Evolutionary conservation across 305 asterid genomes (phyloP).

Genomic region (Solanum hybrid): DNA sequence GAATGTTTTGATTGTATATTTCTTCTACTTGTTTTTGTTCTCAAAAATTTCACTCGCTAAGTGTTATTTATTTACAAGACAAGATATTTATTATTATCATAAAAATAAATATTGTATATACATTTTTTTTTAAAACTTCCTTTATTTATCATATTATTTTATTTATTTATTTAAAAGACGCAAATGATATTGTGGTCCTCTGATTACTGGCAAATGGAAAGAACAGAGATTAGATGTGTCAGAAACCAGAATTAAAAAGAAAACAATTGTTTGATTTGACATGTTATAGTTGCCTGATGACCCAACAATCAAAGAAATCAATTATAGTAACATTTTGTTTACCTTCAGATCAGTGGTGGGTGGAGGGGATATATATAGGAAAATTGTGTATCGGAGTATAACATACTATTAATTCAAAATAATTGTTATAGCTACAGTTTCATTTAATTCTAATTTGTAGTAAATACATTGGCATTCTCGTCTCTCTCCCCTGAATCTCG

Average conservation of each 20-base stretch:
- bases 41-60: neutral
- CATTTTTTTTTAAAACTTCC: neutral
- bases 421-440: too few species aligned
- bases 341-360: neutral
- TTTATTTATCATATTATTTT: neutral
- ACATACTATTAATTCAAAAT: too few species aligned
- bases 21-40: neutral
- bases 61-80: neutral
- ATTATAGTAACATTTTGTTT: neutral
- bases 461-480: too few species aligned
- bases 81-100: neutral
- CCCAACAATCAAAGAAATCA: neutral
- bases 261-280: neutral
- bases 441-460: too few species aligned
- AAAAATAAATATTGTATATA: neutral
- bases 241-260: neutral
- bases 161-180: neutral
- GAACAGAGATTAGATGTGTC: neutral
- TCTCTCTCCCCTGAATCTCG: too few species aligned
- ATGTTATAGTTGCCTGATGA: neutral
- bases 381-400: too few species aligned
- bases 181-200: neutral
- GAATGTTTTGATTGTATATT: neutral
- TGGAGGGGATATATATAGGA: neutral
- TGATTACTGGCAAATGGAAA: neutral